phyloP scores from a whole-genome alignment of 441 rosid genomes.

The Gossypium lobatum region DNA sequence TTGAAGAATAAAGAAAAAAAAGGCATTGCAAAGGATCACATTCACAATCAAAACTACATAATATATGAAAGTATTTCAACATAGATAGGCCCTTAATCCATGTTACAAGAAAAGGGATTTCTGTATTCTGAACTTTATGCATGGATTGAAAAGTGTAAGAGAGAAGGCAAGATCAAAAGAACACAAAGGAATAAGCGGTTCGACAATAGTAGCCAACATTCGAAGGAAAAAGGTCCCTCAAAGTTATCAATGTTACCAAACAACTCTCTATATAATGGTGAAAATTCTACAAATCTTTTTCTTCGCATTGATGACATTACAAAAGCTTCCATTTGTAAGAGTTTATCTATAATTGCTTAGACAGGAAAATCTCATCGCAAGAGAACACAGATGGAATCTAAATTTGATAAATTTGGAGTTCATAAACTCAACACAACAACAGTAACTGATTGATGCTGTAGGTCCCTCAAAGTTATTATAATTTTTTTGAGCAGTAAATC shows the following conservation, averaged over 20 bases:
- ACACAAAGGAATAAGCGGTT: background rate
- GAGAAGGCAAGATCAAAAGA: background rate
- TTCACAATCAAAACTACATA: background rate
- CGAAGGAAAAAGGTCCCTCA: background rate
- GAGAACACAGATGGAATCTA: background rate
- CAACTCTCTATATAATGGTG: background rate
- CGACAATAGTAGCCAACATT: background rate
- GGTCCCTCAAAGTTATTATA: background rate
- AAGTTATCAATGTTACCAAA: background rate
- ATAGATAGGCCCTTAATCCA: background rate
- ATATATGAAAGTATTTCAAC: background rate
- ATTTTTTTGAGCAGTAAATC: background rate
- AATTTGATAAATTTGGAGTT: background rate
- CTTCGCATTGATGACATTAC: background rate
- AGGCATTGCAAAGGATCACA: background rate
- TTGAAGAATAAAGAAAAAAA: background rate
- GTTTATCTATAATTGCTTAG: background rate
- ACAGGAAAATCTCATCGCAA: background rate
- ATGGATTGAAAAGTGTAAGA: background rate
- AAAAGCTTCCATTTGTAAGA: constrained; percentile 6
- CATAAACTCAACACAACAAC: background rate
- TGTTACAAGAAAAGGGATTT: background rate
- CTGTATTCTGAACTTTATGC: background rate
- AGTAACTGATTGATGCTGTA: background rate
- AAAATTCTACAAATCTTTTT: background rate